phyloP scores from a whole-genome alignment of 2,329 filamentous ascomycete genomes.

The Albifimbria verrucaria region DNA sequence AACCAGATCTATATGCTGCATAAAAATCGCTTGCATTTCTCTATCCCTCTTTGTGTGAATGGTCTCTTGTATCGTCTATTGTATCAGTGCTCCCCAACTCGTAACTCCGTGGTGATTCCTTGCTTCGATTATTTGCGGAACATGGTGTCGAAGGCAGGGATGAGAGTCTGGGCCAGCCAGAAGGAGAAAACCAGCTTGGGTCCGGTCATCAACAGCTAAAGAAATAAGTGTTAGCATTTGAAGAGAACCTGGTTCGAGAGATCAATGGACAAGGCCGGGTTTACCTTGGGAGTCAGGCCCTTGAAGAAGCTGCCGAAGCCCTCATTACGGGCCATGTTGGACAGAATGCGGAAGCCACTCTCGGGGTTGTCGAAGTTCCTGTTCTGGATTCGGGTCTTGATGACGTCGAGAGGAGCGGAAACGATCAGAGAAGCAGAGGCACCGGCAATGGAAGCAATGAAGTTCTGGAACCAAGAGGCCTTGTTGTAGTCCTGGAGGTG shows the following conservation, averaged over 20 bases:
- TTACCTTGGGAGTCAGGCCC: slow-evolving; percentile 85
- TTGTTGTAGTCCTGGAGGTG: slow-evolving; percentile 90
- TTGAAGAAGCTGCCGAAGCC: slow-evolving; percentile 91
- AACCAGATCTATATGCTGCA: no score
- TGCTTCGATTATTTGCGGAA: slow-evolving; percentile 23
- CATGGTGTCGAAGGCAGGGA: slow-evolving; percentile 75
- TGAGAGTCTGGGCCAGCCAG: slow-evolving; percentile 98
- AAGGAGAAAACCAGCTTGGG: slow-evolving; percentile 99
- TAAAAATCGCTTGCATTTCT: no score
- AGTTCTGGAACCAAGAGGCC: slow-evolving; percentile 93
- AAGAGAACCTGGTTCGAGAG: no score
- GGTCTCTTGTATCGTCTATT: no score
- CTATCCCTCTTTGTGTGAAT: no score
- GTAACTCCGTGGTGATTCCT: background rate
- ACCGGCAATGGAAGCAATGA: slow-evolving; percentile 91
- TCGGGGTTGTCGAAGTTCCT: slow-evolving; percentile 98
- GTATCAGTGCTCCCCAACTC: no score
- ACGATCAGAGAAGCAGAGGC: slow-evolving; percentile 93
- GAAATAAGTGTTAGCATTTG: slow-evolving; percentile 14
- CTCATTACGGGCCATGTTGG: slow-evolving; percentile 91
- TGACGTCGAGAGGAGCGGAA: slow-evolving; percentile 93
- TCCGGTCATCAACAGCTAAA: slow-evolving; percentile 89
- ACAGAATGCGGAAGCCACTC: slow-evolving; percentile 85
- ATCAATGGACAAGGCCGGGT: slow-evolving; percentile 1
- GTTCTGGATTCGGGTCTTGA: slow-evolving; percentile 98